Percentiles rank a stretch among this genome's conserved stretches.
These are phyloP conservation scores for Aspergillus puulaauensis DNA, from an alignment of 2,329 filamentous ascomycete genomes.

Conservation along the genomic window DNA sequence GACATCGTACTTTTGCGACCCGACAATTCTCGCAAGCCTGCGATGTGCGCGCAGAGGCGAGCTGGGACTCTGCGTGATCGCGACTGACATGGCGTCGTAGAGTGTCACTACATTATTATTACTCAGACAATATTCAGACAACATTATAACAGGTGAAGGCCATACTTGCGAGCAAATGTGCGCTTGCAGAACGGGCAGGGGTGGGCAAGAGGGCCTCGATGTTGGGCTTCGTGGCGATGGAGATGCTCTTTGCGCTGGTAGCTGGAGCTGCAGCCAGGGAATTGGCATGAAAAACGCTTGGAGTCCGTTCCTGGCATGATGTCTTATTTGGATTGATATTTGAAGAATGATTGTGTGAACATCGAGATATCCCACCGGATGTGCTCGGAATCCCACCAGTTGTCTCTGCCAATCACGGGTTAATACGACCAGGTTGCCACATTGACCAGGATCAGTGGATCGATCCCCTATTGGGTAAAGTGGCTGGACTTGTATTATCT, in stretches of 20 bases:
- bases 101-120: constrained; percentile 9
- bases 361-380: too few relatives aligned
- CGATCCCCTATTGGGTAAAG: too few relatives aligned
- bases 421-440: too few relatives aligned
- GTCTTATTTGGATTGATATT: background rate
- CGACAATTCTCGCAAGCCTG: constrained; percentile 18
- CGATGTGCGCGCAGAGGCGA: constrained; percentile 5
- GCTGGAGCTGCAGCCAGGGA: constrained; percentile 11
- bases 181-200: constrained; percentile 18
- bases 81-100: constrained; percentile 19
- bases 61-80: constrained; percentile 13
- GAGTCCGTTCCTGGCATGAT: background rate
- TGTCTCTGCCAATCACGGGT: too few relatives aligned
- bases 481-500: too few relatives aligned
- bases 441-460: too few relatives aligned
- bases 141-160: background rate
- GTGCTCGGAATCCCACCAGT: too few relatives aligned
- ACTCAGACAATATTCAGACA: background rate
- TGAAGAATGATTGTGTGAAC: too few relatives aligned
- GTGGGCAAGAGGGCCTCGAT: constrained; percentile 3
- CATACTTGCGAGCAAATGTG: constrained; percentile 16
- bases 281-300: constrained; percentile 7
- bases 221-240: constrained; percentile 15
- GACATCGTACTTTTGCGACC: constrained; percentile 10
- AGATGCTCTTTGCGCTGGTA: constrained; percentile 21